Percentiles rank a stretch among this genome's conserved stretches.
Conservation (phyloP, 768 basidiomycete genomes). For the Amanita pallidorosea region DNA sequence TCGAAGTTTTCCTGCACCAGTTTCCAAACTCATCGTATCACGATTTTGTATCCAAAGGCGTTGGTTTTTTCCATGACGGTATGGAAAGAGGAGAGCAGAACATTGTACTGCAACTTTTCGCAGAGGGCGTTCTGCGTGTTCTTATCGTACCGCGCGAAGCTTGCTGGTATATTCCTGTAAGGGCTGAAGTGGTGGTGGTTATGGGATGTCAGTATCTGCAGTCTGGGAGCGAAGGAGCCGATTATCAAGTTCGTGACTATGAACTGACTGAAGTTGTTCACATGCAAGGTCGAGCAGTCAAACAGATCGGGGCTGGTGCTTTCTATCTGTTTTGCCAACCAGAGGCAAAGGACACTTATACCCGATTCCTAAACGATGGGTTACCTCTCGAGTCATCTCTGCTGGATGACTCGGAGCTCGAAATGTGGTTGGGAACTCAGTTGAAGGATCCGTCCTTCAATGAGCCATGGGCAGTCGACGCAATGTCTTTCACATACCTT, state of each 20-base stretch:
- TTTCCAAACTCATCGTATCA: constrained; percentile 53
- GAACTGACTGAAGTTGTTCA: constrained; percentile 68
- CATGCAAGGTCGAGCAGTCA: constrained; percentile 86
- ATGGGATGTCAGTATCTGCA: constrained; percentile 87
- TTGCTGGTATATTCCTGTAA: constrained; percentile 85
- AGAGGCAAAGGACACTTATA: constrained; percentile 73
- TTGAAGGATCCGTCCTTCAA: constrained; percentile 26
- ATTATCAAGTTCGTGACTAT: constrained; percentile 75
- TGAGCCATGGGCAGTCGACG: constrained; percentile 66
- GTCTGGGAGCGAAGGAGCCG: constrained; percentile 30
- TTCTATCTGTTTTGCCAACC: constrained; percentile 87
- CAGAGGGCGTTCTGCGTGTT: constrained; percentile 68
- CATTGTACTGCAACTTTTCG: constrained; percentile 72
- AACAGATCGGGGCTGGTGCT: constrained; percentile 44
- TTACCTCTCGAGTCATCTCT: constrained; percentile 82
- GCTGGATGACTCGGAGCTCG: constrained; percentile 36
- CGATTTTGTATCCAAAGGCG: constrained; percentile 74
- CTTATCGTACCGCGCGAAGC: constrained; percentile 75
- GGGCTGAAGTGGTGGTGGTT: constrained; percentile 72
- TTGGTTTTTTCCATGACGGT: constrained; percentile 80
- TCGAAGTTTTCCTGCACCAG: constrained; percentile 48
- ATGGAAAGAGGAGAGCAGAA: constrained; percentile 56
- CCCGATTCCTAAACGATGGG: constrained; percentile 79
- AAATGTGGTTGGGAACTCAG: constrained; percentile 34
- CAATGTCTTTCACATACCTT: constrained; percentile 75